Evolutionary conservation across 768 basidiomycete species (phyloP), one percentile per base, ranked within the genome.

Genomic region (Boletales sp.): DNA sequence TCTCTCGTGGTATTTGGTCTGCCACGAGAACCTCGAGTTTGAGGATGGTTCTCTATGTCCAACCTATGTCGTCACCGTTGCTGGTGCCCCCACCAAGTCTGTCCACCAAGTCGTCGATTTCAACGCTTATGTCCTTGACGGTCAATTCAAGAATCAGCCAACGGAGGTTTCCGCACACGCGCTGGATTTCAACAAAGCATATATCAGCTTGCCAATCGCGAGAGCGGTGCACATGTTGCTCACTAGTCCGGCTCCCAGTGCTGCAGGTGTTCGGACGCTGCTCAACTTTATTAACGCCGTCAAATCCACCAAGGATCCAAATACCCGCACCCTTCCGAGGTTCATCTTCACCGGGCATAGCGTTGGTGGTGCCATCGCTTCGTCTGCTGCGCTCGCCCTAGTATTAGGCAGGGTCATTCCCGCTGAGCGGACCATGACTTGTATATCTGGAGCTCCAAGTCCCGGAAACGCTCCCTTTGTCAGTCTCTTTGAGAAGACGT

Each of bases 1-100:
- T 13, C 46, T 49, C 35, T 35, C 56, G 14, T 57, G 56, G 46
- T 57, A 32, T 43, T 25, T 51, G 38, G 46, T 41, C 14, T 39
- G 45, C 39, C 49, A 51, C 15, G 53, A 49, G 2, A 33, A 34
- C 1, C 38, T 55, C 35, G n/a, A 31, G 38, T 55, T 48, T 9
- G 43, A 48, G 28, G 53, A 57, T 32, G 46, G 53, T 2, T 44
- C 33, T 8, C 21, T 39, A 30, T 35, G 44, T 15, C 49, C 42
- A 4, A 54, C 53, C 28, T 57, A 50, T 30, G 53, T 57, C 17
- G 40, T 57, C 17, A 46, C 49, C 14, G 19, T 55, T 25, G 31
- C 46, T 5, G 49, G 49, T 25, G 49, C 46, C 12, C 33, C 41
- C 9, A 9, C 10, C n/a, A 37, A 11, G 1, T 34, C 39, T 9